These are phyloP conservation scores for Sclerotinia trifoliorum DNA, from an alignment of 2,329 filamentous ascomycete genomes.

Conservation along the genomic window DNA sequence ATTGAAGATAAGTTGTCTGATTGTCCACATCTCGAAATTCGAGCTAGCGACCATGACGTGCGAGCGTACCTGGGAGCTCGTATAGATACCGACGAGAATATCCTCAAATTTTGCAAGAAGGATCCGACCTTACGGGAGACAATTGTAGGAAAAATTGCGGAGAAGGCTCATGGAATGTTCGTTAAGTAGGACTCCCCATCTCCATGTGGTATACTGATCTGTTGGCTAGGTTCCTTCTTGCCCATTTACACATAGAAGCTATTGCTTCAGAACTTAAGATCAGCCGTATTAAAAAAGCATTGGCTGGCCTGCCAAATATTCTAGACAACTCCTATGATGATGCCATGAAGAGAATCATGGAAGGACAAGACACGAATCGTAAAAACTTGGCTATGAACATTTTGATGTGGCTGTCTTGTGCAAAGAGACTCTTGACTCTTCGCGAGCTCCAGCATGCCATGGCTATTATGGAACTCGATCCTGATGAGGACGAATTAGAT, in stretches of 20 bases:
- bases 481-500: conserved; percentile 35
- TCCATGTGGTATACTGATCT: background rate
- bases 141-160: conserved; percentile 8
- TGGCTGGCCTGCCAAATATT: conserved; percentile 35
- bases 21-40: conserved; percentile 35
- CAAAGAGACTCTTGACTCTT: conserved; percentile 40
- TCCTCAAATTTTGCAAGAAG: conserved; percentile 19
- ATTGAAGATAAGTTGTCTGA: conserved; percentile 32
- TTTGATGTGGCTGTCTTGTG: conserved; percentile 43
- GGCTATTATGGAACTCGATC: conserved; percentile 39
- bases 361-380: conserved; percentile 25
- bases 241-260: conserved; percentile 41
- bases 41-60: conserved; percentile 39
- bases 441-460: conserved; percentile 47
- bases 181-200: background rate
- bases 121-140: conserved; percentile 3
- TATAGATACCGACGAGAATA: conserved; percentile 12
- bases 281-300: conserved; percentile 36
- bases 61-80: conserved; percentile 9
- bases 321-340: conserved; percentile 41
- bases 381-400: conserved; percentile 17
- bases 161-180: conserved; percentile 22
- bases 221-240: conserved; percentile 31
- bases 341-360: conserved; percentile 42
- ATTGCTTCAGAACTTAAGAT: conserved; percentile 35